phyloP scores from a whole-genome alignment of 331 rosid species.

The Rosa hybrid region DNA sequence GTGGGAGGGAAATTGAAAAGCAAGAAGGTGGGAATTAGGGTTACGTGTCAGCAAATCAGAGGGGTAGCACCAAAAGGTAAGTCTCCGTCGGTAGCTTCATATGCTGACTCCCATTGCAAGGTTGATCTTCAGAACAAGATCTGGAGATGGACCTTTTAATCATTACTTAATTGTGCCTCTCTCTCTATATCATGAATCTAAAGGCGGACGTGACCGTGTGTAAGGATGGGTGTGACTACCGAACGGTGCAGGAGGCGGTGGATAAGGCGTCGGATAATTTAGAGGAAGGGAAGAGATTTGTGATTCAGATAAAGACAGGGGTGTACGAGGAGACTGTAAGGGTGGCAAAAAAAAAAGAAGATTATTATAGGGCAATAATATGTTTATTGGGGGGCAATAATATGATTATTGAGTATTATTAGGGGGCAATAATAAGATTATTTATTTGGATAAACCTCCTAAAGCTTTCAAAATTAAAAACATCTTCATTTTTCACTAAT shows the following conservation, averaged over 20 bases:
- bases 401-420: too few relatives aligned
- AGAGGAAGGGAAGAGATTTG: slow-evolving; percentile 42
- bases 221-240: slow-evolving; percentile 40
- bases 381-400: too few relatives aligned
- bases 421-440: too few relatives aligned
- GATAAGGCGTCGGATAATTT: slow-evolving; percentile 56
- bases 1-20: slow-evolving; percentile 75
- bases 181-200: slow-evolving; percentile 3
- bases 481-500: too few relatives aligned
- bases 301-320: slow-evolving; percentile 67
- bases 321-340: slow-evolving; percentile 75
- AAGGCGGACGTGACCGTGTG: slow-evolving; percentile 63
- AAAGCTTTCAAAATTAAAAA: too few relatives aligned
- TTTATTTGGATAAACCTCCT: too few relatives aligned
- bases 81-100: slow-evolving; percentile 68
- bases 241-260: slow-evolving; percentile 80
- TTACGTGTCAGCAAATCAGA: slow-evolving; percentile 62
- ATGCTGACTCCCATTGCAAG: slow-evolving; percentile 67
- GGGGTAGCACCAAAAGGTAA: slow-evolving; percentile 68
- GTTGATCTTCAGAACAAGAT: slow-evolving; percentile 96
- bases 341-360: slow-evolving; percentile 30
- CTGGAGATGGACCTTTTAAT: slow-evolving; percentile 78
- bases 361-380: too few relatives aligned
- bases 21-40: slow-evolving; percentile 84
- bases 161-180: slow-evolving; percentile 8